Evolutionary conservation across 2,329 filamentous ascomycete species (phyloP).

Genomic region (Tolypocladium amazonense): DNA sequence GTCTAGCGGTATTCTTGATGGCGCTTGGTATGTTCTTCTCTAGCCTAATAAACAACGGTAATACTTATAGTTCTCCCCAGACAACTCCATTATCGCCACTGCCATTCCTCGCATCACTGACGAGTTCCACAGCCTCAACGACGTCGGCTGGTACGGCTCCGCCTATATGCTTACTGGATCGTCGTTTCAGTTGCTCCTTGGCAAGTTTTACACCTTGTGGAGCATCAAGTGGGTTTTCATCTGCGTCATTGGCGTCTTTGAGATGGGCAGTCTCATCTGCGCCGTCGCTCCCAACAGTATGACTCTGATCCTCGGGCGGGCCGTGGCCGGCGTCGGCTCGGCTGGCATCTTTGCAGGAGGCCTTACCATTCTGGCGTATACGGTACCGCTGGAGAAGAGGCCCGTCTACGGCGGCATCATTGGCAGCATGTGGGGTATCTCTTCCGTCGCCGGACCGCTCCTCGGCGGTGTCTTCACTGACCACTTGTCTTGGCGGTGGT

Average conservation of each 20-base stretch:
- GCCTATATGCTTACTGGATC: slow-evolving; percentile 30
- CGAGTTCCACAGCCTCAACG: slow-evolving; percentile 30
- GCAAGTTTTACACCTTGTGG: slow-evolving; percentile 34
- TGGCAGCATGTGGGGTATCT: slow-evolving; percentile 34
- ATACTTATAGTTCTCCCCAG: slow-evolving; percentile 1
- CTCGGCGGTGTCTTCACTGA: slow-evolving; percentile 25
- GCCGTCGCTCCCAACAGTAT: slow-evolving; percentile 19
- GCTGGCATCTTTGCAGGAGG: slow-evolving; percentile 36
- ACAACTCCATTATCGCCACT: slow-evolving; percentile 29
- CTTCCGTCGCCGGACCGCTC: slow-evolving; percentile 23
- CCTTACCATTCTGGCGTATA: slow-evolving; percentile 28
- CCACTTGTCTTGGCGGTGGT: slow-evolving; percentile 27
- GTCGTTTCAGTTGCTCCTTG: slow-evolving; percentile 27
- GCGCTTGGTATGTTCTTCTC: slow-evolving; percentile 20
- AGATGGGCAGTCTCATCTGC: slow-evolving; percentile 31
- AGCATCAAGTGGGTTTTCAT: slow-evolving; percentile 31
- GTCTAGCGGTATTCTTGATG: slow-evolving; percentile 28
- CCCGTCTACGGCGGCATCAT: slow-evolving; percentile 25
- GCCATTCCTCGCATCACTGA: slow-evolving; percentile 33
- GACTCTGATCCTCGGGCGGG: slow-evolving; percentile 23
- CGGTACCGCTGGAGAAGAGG: slow-evolving; percentile 20
- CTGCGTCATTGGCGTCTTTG: slow-evolving; percentile 26
- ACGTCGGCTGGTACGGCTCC: slow-evolving; percentile 40
- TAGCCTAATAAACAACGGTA: no score
- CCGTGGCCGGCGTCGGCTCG: slow-evolving; percentile 27